phyloP scores from a whole-genome alignment of 768 basidiomycete species.

The Mycena galericulata region DNA sequence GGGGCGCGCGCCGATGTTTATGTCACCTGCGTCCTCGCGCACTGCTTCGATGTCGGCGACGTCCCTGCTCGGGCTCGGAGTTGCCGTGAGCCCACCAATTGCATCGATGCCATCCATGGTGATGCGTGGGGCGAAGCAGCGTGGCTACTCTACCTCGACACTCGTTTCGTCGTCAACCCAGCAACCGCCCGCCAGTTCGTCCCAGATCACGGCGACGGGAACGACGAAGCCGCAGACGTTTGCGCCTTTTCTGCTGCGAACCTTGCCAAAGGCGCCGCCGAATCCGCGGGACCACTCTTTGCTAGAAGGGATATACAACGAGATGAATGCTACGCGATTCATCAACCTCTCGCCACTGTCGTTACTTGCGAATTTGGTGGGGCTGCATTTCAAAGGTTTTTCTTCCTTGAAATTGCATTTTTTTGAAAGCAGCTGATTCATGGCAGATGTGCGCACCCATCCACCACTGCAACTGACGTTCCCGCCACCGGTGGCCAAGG shows the following conservation, averaged over 20 bases:
- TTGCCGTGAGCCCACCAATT: not conserved
- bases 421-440: not conserved
- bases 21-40: not conserved
- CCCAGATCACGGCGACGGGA: not conserved
- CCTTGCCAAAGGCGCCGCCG: slow-evolving; percentile 52
- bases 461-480: slow-evolving; percentile 72
- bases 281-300: slow-evolving; percentile 78
- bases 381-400: slow-evolving; percentile 70
- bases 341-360: slow-evolving; percentile 76
- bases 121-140: slow-evolving; percentile 17
- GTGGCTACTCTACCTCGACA: slow-evolving; percentile 31
- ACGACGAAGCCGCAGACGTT: slow-evolving; percentile 21
- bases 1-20: slow-evolving; percentile 9
- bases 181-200: slow-evolving; percentile 12
- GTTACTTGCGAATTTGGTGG: slow-evolving; percentile 66
- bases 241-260: slow-evolving; percentile 49
- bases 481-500: slow-evolving; percentile 52
- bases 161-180: slow-evolving; percentile 14
- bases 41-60: not conserved
- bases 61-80: slow-evolving; percentile 1
- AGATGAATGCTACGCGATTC: slow-evolving; percentile 76
- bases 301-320: slow-evolving; percentile 72
- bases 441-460: slow-evolving; percentile 72
- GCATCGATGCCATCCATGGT: too few relatives aligned
- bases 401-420: not conserved